Percentiles rank a stretch among this genome's conserved stretches.
Evolutionary conservation across 2,329 filamentous ascomycete species (phyloP).

Genomic region (Tolypocladium ovalisporum): DNA sequence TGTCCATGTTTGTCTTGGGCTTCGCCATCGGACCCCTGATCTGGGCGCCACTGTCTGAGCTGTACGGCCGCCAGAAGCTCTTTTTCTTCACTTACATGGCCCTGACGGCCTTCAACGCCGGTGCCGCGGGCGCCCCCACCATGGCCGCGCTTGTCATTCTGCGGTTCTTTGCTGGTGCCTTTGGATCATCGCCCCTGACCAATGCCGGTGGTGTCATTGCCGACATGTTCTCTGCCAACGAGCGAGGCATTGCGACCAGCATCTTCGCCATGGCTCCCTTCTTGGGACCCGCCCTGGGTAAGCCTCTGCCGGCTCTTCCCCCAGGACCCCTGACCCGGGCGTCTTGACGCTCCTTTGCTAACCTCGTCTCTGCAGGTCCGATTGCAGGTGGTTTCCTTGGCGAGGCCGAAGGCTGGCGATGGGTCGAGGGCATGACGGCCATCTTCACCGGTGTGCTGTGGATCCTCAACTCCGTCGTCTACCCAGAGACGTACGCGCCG

Average conservation of each 20-base stretch:
- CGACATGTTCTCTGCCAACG: constrained; percentile 45
- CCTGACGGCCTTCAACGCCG: constrained; percentile 52
- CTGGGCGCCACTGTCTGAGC: constrained; percentile 56
- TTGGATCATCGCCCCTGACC: constrained; percentile 51
- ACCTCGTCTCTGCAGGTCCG: constrained; percentile 28
- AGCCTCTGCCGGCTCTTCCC: not conserved
- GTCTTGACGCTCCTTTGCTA: not conserved
- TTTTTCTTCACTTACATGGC: constrained; percentile 47
- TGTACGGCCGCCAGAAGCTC: constrained; percentile 49
- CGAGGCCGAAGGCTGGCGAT: constrained; percentile 49
- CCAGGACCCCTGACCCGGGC: not conserved
- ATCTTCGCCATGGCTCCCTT: constrained; percentile 54
- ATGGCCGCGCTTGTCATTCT: constrained; percentile 52
- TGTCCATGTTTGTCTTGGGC: constrained; percentile 54
- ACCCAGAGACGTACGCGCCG: constrained; percentile 52
- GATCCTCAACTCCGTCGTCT: constrained; percentile 36
- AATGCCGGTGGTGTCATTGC: constrained; percentile 54
- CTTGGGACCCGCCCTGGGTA: constrained; percentile 46
- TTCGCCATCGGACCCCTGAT: constrained; percentile 52
- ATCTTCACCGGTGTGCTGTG: constrained; percentile 50
- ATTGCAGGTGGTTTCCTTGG: constrained; percentile 54
- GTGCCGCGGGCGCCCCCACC: constrained; percentile 43
- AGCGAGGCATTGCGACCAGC: constrained; percentile 46
- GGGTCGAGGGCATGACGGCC: constrained; percentile 52
- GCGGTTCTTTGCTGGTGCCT: constrained; percentile 56